phyloP scores from a whole-genome alignment of 164 flowering plant species.

The grape (Vitis vinifera) region DNA sequence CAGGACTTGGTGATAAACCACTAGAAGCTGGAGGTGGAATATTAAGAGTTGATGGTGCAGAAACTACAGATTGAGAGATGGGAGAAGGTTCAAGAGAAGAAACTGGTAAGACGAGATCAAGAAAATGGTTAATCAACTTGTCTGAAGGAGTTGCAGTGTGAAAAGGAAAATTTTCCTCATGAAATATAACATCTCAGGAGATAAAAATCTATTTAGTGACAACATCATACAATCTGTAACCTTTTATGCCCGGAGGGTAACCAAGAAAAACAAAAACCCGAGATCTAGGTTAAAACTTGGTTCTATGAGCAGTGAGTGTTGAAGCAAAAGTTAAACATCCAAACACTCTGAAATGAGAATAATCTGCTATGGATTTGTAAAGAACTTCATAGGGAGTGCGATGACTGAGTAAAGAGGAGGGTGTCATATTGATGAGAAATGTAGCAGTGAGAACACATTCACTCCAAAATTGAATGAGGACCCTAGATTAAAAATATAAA shows the following conservation, averaged over 20 bases:
- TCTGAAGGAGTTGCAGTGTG: not conserved
- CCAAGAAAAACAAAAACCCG: not conserved
- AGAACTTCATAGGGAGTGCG: not conserved
- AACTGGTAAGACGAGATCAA: not conserved
- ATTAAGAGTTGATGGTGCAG: not conserved
- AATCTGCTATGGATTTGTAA: not conserved
- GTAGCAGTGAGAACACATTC: not conserved
- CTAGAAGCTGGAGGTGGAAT: not conserved
- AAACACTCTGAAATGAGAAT: not conserved
- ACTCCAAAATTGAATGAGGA: not conserved
- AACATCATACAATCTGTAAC: slow-evolving; percentile 4
- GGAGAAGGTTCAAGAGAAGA: not conserved
- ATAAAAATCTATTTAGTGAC: not conserved
- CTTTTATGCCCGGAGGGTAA: not conserved
- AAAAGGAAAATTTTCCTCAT: not conserved
- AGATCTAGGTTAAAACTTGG: not conserved
- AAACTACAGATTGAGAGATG: not conserved
- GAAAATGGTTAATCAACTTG: not conserved
- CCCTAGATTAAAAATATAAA: not conserved
- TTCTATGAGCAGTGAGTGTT: not conserved
- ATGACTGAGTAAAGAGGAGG: not conserved
- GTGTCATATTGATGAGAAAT: not conserved
- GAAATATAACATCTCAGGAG: too few relatives aligned
- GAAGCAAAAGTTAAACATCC: not conserved
- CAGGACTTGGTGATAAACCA: not conserved